Percentiles rank a stretch among this genome's conserved stretches.
These are phyloP conservation scores for Trametes meyenii DNA, from an alignment of 768 basidiomycete species.

Conservation along the genomic window DNA sequence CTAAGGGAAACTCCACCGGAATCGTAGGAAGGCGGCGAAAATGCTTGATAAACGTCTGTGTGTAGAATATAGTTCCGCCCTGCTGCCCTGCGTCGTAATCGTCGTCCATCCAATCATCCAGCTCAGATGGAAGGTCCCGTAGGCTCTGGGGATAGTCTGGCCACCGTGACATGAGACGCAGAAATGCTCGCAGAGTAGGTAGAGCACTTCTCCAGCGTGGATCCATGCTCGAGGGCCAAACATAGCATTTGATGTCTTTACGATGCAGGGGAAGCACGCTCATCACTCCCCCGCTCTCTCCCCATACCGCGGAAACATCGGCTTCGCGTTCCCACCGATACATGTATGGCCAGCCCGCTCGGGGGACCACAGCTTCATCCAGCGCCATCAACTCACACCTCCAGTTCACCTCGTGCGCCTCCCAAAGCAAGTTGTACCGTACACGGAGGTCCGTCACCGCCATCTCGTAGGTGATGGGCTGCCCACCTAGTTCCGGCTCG, in stretches of 20 bases:
- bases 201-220: no score
- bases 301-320: background rate
- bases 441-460: background rate
- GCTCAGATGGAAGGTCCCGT: background rate
- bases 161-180: background rate
- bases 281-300: background rate
- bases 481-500: background rate
- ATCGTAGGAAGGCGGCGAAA: background rate
- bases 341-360: background rate
- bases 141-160: background rate
- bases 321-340: conserved; percentile 8
- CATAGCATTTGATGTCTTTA: background rate
- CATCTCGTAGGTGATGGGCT: background rate
- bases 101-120: background rate
- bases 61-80: background rate
- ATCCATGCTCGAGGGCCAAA: background rate
- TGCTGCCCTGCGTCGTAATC: no score
- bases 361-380: background rate
- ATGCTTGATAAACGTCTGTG: background rate
- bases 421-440: background rate
- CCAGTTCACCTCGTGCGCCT: conserved; percentile 9
- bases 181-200: background rate
- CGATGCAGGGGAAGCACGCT: background rate
- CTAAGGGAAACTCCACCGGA: background rate
- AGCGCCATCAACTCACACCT: conserved; percentile 4